These are phyloP conservation scores for Ogataea nitratoaversa DNA, from an alignment of 805 yeast genomes.

Conservation along the genomic window DNA sequence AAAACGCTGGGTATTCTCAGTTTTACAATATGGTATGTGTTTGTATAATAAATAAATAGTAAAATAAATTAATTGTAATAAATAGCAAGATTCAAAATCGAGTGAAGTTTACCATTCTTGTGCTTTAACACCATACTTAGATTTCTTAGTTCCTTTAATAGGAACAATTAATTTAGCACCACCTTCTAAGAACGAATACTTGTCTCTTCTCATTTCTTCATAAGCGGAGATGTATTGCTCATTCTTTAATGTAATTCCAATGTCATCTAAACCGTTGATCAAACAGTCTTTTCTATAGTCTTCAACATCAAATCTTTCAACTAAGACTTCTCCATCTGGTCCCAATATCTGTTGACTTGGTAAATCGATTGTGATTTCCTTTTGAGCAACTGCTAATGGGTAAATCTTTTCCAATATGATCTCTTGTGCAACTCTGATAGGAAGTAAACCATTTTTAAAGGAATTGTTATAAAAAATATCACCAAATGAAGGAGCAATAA, in stretches of 20 bases:
- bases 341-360: conserved; percentile 77
- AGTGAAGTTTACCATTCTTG: conserved; percentile 61
- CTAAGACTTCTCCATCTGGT: conserved; percentile 65
- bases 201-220: conserved; percentile 72
- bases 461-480: conserved; percentile 98
- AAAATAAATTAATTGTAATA: background rate
- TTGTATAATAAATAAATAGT: background rate
- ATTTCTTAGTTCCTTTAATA: conserved; percentile 62
- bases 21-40: too few species aligned
- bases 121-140: conserved; percentile 59
- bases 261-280: conserved; percentile 92
- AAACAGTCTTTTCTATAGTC: conserved; percentile 92
- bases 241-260: conserved; percentile 90
- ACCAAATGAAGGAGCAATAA: conserved; percentile 97
- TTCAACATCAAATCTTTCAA: conserved; percentile 83
- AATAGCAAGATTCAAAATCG: background rate
- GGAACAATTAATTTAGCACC: conserved; percentile 69
- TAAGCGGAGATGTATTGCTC: conserved; percentile 70
- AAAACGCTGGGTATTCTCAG: too few species aligned
- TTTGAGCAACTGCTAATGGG: conserved; percentile 77
- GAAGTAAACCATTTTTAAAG: conserved; percentile 90
- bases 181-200: conserved; percentile 89
- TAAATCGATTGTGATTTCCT: conserved; percentile 71
- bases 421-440: conserved; percentile 84
- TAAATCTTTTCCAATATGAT: conserved; percentile 65